Evolutionary conservation across 352 stramenopile genomes (phyloP).

Genomic region (Pythium apleroticum): DNA sequence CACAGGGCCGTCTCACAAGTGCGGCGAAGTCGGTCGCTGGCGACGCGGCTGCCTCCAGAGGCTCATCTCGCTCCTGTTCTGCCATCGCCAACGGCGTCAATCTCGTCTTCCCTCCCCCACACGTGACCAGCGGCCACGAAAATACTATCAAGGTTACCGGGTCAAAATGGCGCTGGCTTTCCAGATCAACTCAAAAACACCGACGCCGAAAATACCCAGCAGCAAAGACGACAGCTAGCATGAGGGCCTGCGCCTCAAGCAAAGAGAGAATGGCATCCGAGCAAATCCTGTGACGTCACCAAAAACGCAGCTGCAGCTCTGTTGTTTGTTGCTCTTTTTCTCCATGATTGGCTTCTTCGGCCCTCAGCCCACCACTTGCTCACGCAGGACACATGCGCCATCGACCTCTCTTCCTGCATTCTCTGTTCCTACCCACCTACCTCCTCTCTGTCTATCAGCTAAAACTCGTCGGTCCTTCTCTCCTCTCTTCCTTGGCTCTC

Average conservation of each 20-base stretch:
- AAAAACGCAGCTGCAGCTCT: conserved; percentile 12
- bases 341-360: conserved; percentile 4
- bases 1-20: not conserved
- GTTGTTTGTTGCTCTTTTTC: conserved; percentile 10
- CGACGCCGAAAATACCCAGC: not conserved
- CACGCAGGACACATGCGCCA: not conserved
- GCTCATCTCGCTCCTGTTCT: not conserved
- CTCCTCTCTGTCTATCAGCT: conserved; percentile 22
- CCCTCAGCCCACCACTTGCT: conserved; percentile 18
- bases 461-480: not conserved
- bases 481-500: not conserved
- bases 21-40: not conserved
- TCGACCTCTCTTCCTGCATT: conserved; percentile 3
- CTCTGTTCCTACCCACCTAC: not conserved
- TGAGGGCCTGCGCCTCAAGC: not conserved
- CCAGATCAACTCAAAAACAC: not conserved
- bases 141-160: not conserved
- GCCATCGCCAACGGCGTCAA: not conserved
- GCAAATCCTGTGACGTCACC: conserved; percentile 5
- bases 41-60: not conserved
- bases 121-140: not conserved
- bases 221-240: not conserved
- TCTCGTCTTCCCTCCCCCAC: not conserved
- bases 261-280: not conserved
- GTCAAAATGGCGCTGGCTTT: no score